phyloP scores from a whole-genome alignment of 1,284 basidiomycete species.

The Ganoderma meredithae region DNA sequence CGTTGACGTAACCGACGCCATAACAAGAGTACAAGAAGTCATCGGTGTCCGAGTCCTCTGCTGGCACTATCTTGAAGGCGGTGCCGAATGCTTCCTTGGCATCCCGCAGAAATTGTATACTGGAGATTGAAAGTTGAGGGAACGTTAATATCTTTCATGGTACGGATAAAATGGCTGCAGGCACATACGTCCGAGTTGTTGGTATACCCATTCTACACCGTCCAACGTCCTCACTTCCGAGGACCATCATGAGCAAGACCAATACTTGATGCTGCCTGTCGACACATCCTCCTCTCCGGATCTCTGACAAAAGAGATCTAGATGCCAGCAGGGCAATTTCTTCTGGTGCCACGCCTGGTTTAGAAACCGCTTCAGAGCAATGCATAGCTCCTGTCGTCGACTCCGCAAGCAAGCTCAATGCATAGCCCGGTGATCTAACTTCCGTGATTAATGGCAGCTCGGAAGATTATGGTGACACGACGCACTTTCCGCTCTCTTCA shows the following conservation, averaged over 20 bases:
- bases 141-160: not conserved
- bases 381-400: slow-evolving; percentile 93
- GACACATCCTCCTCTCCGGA: slow-evolving; percentile 88
- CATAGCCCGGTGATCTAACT: slow-evolving; percentile 92
- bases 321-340: slow-evolving; percentile 89
- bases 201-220: slow-evolving; percentile 87
- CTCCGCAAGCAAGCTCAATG: slow-evolving; percentile 89
- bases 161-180: too few species aligned
- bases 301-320: slow-evolving; percentile 79
- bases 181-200: slow-evolving; percentile 80
- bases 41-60: slow-evolving; percentile 54
- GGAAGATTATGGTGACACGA: slow-evolving; percentile 19
- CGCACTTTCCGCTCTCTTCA: slow-evolving; percentile 94
- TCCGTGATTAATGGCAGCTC: not conserved
- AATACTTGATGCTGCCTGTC: slow-evolving; percentile 91
- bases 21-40: slow-evolving; percentile 82
- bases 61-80: slow-evolving; percentile 54
- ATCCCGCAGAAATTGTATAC: slow-evolving; percentile 92
- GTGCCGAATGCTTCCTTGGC: slow-evolving; percentile 82
- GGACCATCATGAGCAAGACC: slow-evolving; percentile 90
- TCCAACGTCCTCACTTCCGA: slow-evolving; percentile 96
- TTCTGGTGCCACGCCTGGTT: slow-evolving; percentile 86
- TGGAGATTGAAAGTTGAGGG: slow-evolving; percentile 42
- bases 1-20: slow-evolving; percentile 80
- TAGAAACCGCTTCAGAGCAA: slow-evolving; percentile 85